These are phyloP conservation scores for Medicago arabica DNA, from an alignment of 306 rosid species.

Conservation along the genomic window DNA sequence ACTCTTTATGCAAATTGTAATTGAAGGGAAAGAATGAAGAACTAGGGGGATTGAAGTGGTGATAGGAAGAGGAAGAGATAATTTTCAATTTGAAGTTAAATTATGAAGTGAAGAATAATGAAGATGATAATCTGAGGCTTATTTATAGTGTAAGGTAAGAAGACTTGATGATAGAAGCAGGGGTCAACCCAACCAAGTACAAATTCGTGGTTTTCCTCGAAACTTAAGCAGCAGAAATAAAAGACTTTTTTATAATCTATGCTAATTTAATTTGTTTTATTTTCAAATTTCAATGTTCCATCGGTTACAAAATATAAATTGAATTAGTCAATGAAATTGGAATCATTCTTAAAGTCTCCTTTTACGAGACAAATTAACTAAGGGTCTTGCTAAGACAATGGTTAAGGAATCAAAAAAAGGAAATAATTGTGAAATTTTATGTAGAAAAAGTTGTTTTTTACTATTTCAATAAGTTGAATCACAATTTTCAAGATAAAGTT, in stretches of 20 bases:
- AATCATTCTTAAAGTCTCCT: too few species aligned
- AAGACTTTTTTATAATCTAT: neutral
- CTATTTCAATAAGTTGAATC: too few species aligned
- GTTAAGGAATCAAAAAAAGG: too few species aligned
- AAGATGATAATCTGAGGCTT: neutral
- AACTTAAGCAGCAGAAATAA: neutral
- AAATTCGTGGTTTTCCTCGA: neutral
- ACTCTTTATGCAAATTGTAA: neutral
- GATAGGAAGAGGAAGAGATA: neutral
- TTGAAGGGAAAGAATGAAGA: neutral
- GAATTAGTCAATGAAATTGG: too few species aligned
- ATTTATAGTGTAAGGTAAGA: conserved; percentile 8
- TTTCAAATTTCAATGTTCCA: neutral
- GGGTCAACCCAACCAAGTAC: neutral
- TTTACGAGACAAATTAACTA: too few species aligned
- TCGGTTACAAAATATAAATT: too few species aligned
- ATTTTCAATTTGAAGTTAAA: conserved; percentile 7
- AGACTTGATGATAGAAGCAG: neutral
- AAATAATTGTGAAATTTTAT: too few species aligned
- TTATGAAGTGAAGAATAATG: conserved; percentile 34
- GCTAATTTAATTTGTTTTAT: neutral
- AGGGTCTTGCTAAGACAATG: too few species aligned
- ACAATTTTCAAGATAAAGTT: too few species aligned
- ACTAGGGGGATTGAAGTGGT: too few species aligned
- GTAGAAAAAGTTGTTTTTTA: too few species aligned